Evolutionary conservation across 257 asterid species (phyloP).

Genomic region (Orobanche coerulescens): DNA sequence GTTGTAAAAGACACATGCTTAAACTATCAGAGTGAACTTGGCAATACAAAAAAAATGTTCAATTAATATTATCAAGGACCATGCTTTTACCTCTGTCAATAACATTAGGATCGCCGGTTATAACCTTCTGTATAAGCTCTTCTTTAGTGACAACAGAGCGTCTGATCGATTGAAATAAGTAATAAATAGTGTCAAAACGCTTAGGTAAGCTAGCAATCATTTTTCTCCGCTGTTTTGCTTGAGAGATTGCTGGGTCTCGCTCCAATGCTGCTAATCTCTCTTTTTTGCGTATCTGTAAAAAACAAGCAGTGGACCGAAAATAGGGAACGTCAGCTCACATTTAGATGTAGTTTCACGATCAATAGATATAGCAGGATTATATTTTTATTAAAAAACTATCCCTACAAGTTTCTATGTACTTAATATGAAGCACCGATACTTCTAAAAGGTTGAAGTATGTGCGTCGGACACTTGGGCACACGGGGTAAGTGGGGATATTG

Average conservation of each 20-base stretch:
- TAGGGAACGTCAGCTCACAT: background rate
- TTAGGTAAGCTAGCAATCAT: slow-evolving; percentile 66
- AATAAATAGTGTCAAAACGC: slow-evolving; percentile 55
- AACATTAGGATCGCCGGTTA: slow-evolving; percentile 39
- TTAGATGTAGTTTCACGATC: background rate
- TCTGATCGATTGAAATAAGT: slow-evolving; percentile 53
- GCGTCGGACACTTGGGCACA: too few species aligned
- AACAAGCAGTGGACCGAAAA: background rate
- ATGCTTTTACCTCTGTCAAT: slow-evolving; percentile 55
- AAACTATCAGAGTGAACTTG: background rate
- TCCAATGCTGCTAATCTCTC: slow-evolving; percentile 47
- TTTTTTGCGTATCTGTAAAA: slow-evolving; percentile 61
- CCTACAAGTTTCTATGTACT: too few species aligned
- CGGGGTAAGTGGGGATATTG: too few species aligned
- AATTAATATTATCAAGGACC: background rate
- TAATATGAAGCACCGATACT: too few species aligned
- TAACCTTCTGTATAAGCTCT: slow-evolving; percentile 51
- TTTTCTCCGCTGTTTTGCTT: slow-evolving; percentile 56
- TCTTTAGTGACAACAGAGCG: slow-evolving; percentile 62
- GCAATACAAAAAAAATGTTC: background rate
- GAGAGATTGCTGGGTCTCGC: slow-evolving; percentile 78
- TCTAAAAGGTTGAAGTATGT: too few species aligned
- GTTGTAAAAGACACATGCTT: slow-evolving; percentile 22
- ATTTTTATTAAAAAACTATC: too few species aligned
- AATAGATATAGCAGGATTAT: background rate